These are phyloP conservation scores for Mallotus repandus DNA, from an alignment of 441 rosid genomes.

Conservation along the genomic window DNA sequence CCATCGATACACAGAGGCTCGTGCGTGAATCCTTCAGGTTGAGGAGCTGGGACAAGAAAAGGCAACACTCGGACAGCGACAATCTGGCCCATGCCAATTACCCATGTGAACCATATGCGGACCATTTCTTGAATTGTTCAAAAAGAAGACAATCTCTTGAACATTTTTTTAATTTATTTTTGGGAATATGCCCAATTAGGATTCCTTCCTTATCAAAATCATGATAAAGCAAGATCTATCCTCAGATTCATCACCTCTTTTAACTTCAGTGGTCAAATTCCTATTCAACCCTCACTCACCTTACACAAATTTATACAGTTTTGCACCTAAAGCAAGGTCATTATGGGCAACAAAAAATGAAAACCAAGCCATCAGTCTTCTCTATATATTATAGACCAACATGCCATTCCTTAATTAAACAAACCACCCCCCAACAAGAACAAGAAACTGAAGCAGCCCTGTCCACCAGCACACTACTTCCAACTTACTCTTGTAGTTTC, in stretches of 20 bases:
- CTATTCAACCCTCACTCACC: background rate
- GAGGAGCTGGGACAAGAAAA: background rate
- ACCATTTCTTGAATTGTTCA: too few species aligned
- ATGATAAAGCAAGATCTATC: background rate
- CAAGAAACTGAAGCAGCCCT: too few species aligned
- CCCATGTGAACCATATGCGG: conserved; percentile 24
- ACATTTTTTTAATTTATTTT: background rate
- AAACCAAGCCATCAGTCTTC: background rate
- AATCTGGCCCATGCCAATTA: conserved; percentile 5
- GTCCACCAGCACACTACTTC: too few species aligned
- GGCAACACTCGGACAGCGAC: background rate
- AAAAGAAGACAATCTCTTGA: too few species aligned
- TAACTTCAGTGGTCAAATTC: background rate
- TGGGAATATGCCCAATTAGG: conserved; percentile 7
- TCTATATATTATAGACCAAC: conserved; percentile 5
- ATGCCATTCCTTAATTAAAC: background rate
- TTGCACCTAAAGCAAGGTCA: background rate
- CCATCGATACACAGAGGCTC: too few species aligned
- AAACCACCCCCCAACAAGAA: background rate
- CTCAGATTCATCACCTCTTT: background rate
- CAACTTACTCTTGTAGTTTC: too few species aligned
- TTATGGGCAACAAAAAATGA: background rate
- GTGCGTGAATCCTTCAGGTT: too few species aligned
- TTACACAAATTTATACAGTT: background rate
- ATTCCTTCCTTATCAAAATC: background rate